Percentiles rank a stretch among this genome's conserved stretches.
phyloP scores from a whole-genome alignment of 805 yeast species.

The Cyberlindnera mrakii region DNA sequence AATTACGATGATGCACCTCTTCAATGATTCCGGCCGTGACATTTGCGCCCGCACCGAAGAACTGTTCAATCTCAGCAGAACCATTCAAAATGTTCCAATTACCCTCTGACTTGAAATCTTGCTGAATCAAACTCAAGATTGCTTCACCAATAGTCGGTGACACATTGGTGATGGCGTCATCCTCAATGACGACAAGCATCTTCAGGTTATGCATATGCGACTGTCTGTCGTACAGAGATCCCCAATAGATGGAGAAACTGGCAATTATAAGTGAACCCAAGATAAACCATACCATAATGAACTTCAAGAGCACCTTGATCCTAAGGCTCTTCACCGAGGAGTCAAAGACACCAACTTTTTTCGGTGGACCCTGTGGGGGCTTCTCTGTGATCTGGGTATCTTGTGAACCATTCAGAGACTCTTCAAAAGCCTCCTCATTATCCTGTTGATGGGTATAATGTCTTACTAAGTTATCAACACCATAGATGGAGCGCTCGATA shows the following conservation, averaged over 20 bases:
- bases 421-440: too few species aligned
- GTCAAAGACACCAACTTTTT: constrained; percentile 15
- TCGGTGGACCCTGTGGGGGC: background rate
- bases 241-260: constrained; percentile 32
- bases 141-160: constrained; percentile 24
- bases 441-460: background rate
- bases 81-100: constrained; percentile 29
- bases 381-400: background rate
- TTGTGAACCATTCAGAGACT: too few species aligned
- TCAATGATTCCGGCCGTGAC: constrained; percentile 33
- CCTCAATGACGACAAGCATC: constrained; percentile 29
- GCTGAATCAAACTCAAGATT: constrained; percentile 1
- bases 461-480: background rate
- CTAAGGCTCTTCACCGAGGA: constrained; percentile 10
- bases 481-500: too few species aligned
- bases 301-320: constrained; percentile 5
- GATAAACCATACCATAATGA: constrained; percentile 13
- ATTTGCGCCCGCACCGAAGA: constrained; percentile 16
- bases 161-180: constrained; percentile 21
- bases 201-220: constrained; percentile 21
- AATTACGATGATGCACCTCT: constrained; percentile 46
- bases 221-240: constrained; percentile 27
- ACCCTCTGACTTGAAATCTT: constrained; percentile 26
- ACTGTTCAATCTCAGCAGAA: constrained; percentile 20
- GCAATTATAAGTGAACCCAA: constrained; percentile 33